Evolutionary conservation across 2,329 filamentous ascomycete species (phyloP).

Genomic region (Fusarium sp.): DNA sequence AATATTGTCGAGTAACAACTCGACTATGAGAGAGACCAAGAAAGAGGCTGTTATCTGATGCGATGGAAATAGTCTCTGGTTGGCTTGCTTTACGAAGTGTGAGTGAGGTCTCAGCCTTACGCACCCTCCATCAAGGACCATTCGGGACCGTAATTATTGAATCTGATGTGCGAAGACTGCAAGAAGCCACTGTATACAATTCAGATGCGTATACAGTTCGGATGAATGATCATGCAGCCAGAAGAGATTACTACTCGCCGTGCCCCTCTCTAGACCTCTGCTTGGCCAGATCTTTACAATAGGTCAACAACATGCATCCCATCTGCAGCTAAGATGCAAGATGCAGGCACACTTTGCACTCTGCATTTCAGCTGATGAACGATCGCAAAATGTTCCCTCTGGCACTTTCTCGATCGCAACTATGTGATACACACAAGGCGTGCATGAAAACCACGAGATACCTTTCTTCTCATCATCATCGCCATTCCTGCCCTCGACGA

Average conservation of each 20-base stretch:
- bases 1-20: not conserved
- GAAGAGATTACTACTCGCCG: not conserved
- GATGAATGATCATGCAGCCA: not conserved
- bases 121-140: not conserved
- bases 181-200: not conserved
- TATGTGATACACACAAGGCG: conserved; percentile 18
- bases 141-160: not conserved
- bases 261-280: not conserved
- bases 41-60: not conserved
- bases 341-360: conserved; percentile 10
- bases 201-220: not conserved
- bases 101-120: not conserved
- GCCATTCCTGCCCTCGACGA: conserved; percentile 27
- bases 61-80: not conserved
- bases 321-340: conserved; percentile 17
- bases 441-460: conserved; percentile 3
- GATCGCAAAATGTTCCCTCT: not conserved
- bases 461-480: conserved; percentile 9
- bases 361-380: conserved; percentile 6
- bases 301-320: conserved; percentile 7
- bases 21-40: not conserved
- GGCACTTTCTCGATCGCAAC: conserved; percentile 6
- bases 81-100: not conserved
- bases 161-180: not conserved
- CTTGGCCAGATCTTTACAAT: not conserved